Conservation (phyloP, 2,329 filamentous ascomycete genomes). For the Cladobotryum protrusum region DNA sequence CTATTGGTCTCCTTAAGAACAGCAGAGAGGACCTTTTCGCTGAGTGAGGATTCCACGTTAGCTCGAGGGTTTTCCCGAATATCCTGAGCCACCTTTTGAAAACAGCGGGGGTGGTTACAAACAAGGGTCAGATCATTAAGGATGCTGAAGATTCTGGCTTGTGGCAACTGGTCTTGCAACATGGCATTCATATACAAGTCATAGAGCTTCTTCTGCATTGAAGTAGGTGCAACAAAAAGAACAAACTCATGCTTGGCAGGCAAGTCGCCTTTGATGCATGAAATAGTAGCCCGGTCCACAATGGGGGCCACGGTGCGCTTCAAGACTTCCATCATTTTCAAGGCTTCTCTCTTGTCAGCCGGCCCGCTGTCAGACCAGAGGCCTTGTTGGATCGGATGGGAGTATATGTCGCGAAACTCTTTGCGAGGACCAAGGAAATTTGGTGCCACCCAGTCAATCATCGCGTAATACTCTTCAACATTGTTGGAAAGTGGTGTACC, state of each 20-base stretch:
- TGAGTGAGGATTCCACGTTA: constrained; percentile 16
- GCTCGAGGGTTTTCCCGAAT: constrained; percentile 7
- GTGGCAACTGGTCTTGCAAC: neutral
- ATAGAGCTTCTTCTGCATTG: constrained; percentile 60
- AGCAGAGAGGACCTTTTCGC: constrained; percentile 20
- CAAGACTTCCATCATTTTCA: constrained; percentile 64
- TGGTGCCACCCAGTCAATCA: constrained; percentile 82
- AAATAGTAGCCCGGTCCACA: constrained; percentile 67
- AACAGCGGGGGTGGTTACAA: constrained; percentile 47
- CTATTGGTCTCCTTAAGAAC: constrained; percentile 32
- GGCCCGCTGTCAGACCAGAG: constrained; percentile 58
- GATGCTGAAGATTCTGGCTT: constrained; percentile 29
- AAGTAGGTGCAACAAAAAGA: constrained; percentile 64
- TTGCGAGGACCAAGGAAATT: constrained; percentile 62
- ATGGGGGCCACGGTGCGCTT: constrained; percentile 70
- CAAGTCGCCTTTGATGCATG: constrained; percentile 57
- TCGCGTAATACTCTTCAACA: constrained; percentile 75
- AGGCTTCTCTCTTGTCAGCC: constrained; percentile 49
- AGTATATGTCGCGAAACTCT: constrained; percentile 67
- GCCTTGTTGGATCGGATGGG: constrained; percentile 66
- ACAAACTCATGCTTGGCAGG: constrained; percentile 78
- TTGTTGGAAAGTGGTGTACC: constrained; percentile 84
- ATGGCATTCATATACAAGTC: constrained; percentile 33
- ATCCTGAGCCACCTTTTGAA: constrained; percentile 29
- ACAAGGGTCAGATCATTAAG: constrained; percentile 39